Evolutionary conservation across 805 yeast genomes (phyloP).

Genomic region (Monosporozyma solicola): DNA sequence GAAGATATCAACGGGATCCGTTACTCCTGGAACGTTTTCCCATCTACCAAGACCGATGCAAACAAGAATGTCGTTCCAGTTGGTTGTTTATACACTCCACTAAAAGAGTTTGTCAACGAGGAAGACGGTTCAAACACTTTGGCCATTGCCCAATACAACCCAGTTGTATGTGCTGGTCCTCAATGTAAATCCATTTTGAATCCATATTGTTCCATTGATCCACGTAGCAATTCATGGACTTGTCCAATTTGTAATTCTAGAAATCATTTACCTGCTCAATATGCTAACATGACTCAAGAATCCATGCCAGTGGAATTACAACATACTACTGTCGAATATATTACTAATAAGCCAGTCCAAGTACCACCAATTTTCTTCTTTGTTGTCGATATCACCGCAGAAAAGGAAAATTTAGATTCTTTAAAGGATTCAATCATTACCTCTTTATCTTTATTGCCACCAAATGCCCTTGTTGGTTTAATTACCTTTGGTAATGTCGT

Average conservation of each 20-base stretch:
- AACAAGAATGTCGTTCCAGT: conserved; percentile 89
- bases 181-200: conserved; percentile 80
- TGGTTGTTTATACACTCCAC: conserved; percentile 92
- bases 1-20: conserved; percentile 72
- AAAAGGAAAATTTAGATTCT: conserved; percentile 75
- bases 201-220: conserved; percentile 77
- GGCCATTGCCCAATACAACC: conserved; percentile 77
- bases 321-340: conserved; percentile 76
- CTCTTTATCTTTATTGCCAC: conserved; percentile 73
- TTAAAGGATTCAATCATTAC: conserved; percentile 72
- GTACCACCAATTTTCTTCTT: conserved; percentile 81
- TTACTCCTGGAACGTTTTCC: conserved; percentile 77
- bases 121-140: conserved; percentile 23
- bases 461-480: conserved; percentile 80
- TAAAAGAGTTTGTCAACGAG: conserved; percentile 59
- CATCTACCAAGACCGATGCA: conserved; percentile 82
- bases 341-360: conserved; percentile 68
- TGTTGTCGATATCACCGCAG: conserved; percentile 84
- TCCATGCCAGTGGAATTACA: conserved; percentile 74
- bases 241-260: conserved; percentile 77
- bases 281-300: conserved; percentile 64
- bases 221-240: conserved; percentile 68
- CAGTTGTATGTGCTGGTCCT: conserved; percentile 63
- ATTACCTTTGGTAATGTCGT: conserved; percentile 82
- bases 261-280: conserved; percentile 75